Conservation (phyloP, 2,329 filamentous ascomycete species). For the Aspergillus neotritici region DNA sequence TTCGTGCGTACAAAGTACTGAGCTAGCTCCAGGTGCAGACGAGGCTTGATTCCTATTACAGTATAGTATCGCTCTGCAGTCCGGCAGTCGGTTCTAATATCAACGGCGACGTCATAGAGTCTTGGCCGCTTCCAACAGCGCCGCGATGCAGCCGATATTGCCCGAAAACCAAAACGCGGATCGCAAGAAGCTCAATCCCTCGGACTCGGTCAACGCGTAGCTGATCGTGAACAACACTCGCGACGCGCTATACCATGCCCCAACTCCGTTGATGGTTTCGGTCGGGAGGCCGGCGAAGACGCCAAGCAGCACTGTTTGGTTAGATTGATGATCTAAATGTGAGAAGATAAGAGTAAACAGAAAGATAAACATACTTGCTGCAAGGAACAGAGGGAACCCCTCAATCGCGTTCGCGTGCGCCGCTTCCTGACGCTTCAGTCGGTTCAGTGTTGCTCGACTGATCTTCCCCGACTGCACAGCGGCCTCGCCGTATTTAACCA, state of each 20-base stretch:
- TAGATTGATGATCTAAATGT: neutral
- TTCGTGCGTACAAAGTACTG: too few species aligned
- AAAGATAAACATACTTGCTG: conserved; percentile 21
- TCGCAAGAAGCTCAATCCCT: conserved; percentile 27
- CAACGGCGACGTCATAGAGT: conserved; percentile 13
- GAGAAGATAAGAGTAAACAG: neutral
- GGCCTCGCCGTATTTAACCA: conserved; percentile 31
- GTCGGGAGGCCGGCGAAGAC: conserved; percentile 30
- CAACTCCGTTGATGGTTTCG: conserved; percentile 33
- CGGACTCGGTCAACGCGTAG: conserved; percentile 32
- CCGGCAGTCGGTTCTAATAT: too few species aligned
- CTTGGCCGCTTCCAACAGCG: conserved; percentile 33
- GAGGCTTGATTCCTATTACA: too few species aligned
- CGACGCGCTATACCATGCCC: conserved; percentile 32
- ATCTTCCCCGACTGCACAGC: conserved; percentile 35
- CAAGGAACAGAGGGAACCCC: conserved; percentile 35
- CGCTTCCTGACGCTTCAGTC: conserved; percentile 32
- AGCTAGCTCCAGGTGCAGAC: too few species aligned
- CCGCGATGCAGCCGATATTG: conserved; percentile 35
- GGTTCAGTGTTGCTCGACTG: conserved; percentile 29
- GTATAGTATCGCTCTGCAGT: too few species aligned
- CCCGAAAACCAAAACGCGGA: conserved; percentile 36
- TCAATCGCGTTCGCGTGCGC: conserved; percentile 33
- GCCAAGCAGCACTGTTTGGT: conserved; percentile 27
- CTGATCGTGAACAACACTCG: conserved; percentile 29